Conservation (phyloP, 2,329 filamentous ascomycete genomes). For the Sporothrix humicola region DNA sequence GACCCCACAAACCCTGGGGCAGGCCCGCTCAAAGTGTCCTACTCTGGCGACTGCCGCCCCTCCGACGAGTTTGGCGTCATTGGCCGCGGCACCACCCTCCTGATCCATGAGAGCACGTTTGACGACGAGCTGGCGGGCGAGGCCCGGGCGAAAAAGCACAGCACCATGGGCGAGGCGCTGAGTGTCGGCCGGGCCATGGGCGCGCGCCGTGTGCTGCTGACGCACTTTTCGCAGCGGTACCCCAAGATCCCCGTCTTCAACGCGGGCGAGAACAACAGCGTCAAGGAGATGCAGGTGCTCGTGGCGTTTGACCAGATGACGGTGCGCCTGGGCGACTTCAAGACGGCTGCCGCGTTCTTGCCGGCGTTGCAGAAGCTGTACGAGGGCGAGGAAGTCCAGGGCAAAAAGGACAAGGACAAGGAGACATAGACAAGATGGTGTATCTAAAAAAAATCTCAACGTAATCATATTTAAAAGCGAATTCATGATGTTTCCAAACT, state of each 20-base stretch:
- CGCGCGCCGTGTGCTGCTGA: slow-evolving; percentile 80
- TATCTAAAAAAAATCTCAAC: too few species aligned
- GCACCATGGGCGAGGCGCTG: slow-evolving; percentile 85
- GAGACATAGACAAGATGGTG: too few species aligned
- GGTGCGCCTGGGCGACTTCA: slow-evolving; percentile 72
- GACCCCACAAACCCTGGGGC: slow-evolving; percentile 41
- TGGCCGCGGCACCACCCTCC: slow-evolving; percentile 76
- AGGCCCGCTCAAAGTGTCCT: slow-evolving; percentile 75
- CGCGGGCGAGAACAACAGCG: slow-evolving; percentile 40
- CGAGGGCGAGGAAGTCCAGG: slow-evolving; percentile 31
- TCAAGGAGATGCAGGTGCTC: slow-evolving; percentile 66
- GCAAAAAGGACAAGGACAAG: background rate
- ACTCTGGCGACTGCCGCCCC: slow-evolving; percentile 92
- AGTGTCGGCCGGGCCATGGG: slow-evolving; percentile 77
- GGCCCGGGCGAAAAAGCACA: slow-evolving; percentile 87
- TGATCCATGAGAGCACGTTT: slow-evolving; percentile 96
- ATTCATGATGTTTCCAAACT: too few species aligned
- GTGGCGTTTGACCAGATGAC: slow-evolving; percentile 82
- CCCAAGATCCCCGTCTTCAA: slow-evolving; percentile 68
- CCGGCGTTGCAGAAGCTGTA: slow-evolving; percentile 41
- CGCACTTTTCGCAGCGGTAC: slow-evolving; percentile 95
- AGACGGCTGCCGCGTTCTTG: slow-evolving; percentile 56
- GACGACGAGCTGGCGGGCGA: slow-evolving; percentile 81
- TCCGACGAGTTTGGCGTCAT: slow-evolving; percentile 71
- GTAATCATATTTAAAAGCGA: too few species aligned